Evolutionary conservation across 495 filamentous ascomycete genomes (phyloP).

Genomic region (Cetradonia linearis): DNA sequence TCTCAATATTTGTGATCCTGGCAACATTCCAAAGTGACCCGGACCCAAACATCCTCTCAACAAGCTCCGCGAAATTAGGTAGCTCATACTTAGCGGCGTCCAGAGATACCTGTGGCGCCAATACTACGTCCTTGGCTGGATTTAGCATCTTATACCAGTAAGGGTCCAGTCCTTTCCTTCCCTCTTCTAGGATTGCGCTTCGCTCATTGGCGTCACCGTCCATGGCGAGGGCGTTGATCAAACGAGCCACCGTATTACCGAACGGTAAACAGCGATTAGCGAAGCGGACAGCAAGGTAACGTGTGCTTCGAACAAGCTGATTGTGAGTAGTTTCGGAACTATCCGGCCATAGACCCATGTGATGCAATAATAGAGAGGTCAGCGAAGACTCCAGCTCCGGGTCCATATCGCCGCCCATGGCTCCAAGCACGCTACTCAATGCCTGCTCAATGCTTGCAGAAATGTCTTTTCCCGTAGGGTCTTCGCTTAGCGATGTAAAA

Average conservation of each 20-base stretch:
- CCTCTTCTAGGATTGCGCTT: conserved; percentile 81
- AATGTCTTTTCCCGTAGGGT: conserved; percentile 61
- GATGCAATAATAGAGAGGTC: conserved; percentile 50
- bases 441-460: conserved; percentile 84
- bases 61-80: conserved; percentile 35
- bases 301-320: conserved; percentile 50
- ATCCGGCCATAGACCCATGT: conserved; percentile 52
- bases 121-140: conserved; percentile 31
- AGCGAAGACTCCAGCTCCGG: conserved; percentile 39
- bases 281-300: conserved; percentile 78
- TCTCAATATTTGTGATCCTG: conserved; percentile 28
- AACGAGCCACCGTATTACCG: conserved; percentile 65
- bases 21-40: conserved; percentile 20
- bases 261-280: conserved; percentile 83
- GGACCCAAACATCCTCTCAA: conserved; percentile 23
- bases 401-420: conserved; percentile 41
- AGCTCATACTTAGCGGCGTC: conserved; percentile 35
- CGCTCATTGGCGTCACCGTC: conserved; percentile 51
- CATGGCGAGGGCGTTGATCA: conserved; percentile 77
- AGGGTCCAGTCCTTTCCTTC: conserved; percentile 73
- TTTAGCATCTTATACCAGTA: conserved; percentile 67
- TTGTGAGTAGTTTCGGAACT: conserved; percentile 33
- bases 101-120: conserved; percentile 17
- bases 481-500: conserved; percentile 69
- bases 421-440: conserved; percentile 62